Conservation (phyloP, 495 filamentous ascomycete genomes). For the Aspergillus cristatus region DNA sequence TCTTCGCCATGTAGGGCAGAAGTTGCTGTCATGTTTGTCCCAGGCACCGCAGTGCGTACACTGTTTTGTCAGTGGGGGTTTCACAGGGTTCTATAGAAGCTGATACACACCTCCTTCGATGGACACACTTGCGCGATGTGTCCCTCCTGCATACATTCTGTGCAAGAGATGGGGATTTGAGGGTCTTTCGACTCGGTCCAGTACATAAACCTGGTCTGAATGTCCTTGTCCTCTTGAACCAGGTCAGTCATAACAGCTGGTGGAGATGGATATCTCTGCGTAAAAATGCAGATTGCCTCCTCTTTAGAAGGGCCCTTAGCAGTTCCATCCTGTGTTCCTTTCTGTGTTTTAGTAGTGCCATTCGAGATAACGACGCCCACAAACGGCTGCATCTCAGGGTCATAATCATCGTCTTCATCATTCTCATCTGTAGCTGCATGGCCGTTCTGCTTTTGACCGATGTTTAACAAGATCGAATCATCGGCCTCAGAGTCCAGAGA, state of each 20-base stretch:
- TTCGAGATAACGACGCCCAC: neutral
- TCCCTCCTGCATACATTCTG: slow-evolving; percentile 36
- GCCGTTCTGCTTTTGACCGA: slow-evolving; percentile 14
- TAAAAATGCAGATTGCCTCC: slow-evolving; percentile 25
- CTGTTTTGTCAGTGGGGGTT: slow-evolving; percentile 14
- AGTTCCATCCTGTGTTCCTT: neutral
- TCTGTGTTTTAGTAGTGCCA: neutral
- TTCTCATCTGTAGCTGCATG: slow-evolving; percentile 4
- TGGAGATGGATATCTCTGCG: slow-evolving; percentile 26
- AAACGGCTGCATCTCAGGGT: slow-evolving; percentile 13
- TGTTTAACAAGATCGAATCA: slow-evolving; percentile 36
- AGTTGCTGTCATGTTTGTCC: slow-evolving; percentile 26
- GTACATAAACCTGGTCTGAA: slow-evolving; percentile 34
- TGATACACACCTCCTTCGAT: slow-evolving; percentile 27
- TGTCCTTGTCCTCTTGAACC: slow-evolving; percentile 29
- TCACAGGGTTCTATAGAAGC: neutral
- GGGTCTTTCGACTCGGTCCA: slow-evolving; percentile 55
- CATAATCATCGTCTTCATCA: slow-evolving; percentile 15
- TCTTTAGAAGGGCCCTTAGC: slow-evolving; percentile 23
- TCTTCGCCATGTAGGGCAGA: slow-evolving; percentile 33
- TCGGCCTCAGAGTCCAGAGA: slow-evolving; percentile 30
- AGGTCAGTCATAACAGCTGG: slow-evolving; percentile 35
- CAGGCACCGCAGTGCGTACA: slow-evolving; percentile 34
- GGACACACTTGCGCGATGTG: slow-evolving; percentile 39
- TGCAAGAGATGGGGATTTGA: slow-evolving; percentile 51